Base-by-base conservation (phyloP, 1,284 basidiomycete species). In the Ustilago hordei region DNA sequence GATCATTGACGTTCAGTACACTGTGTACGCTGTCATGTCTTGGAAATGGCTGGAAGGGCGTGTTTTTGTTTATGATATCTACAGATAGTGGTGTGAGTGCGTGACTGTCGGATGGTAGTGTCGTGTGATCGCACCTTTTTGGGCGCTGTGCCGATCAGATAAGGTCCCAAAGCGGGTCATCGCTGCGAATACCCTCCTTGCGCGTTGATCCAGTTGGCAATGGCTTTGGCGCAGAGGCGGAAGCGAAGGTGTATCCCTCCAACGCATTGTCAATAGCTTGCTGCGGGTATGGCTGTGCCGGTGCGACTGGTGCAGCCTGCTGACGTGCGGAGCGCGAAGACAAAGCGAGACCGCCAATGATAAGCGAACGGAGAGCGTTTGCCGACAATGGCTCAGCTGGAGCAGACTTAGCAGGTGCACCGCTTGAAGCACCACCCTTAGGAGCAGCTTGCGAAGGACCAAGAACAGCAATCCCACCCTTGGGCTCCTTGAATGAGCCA, bases 401-500 rank as follows among this genome's bases (percentile, higher is more conserved):
- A 15, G 60, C 56, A 50, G 57, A 23, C 58, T 69, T 75, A 55
- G 56, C 23, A 36, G 61, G 52, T 5, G 55, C 39, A 7, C 64
- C 48, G 23, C 64, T 15, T 19, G 75, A 55, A 38, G 70, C 59
- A 32, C 63, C 55, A 19, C 54, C 55, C 63, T 78, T 78, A 56
- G 66, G 68, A 32, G n/a, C n/a, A 23, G 73, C 63, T 54, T 72
- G 77, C 56, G 55, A 69, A 39, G 77, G 73, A 11, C 80, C 80
- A 19, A 78, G 75, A 7, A 77, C 76, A n/a, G 80, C 74, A 31
- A 81, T 76, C n/a, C 80, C 78, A 8, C 69, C 64, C 55, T 69
- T 68, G 31, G 68, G 19, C 52, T 64, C 64, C 68, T 81, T 82
- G 69, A 72, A 79, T 19, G 81, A 78, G 31, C 84, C 84, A 17